Base-by-base conservation (phyloP, 2,329 filamentous ascomycete genomes). In the Dactylella cylindrospora region DNA sequence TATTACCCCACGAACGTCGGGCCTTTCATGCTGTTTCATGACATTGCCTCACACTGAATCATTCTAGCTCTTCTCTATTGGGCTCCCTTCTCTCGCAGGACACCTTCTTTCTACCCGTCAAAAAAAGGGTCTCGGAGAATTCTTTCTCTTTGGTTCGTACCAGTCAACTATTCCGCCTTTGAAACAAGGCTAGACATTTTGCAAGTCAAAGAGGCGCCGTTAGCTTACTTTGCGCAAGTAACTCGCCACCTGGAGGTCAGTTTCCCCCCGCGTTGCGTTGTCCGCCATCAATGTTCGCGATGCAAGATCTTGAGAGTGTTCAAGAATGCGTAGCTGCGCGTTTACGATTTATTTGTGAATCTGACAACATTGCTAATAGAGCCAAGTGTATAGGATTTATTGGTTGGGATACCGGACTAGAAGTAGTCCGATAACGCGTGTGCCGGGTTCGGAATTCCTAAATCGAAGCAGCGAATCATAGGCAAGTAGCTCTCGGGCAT, bases 211-310 rank as follows among this genome's bases (percentile, higher is more conserved):
- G 31, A n/a, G n/a, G n/a, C n/a, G n/a, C n/a, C n/a, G n/a, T 9
- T 15, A 28, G 26, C 38, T 26, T 26, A 40, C 13, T 20, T 35
- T 44, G 36, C 40, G 25, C 29, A 20, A 22, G 20, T 53, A 15
- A 28, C 26, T 25, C 8, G 28, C 17, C 25, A n/a, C n/a, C 36
- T 19, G 8, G 26, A 50, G 43, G 57, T 62, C 44, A 32, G 57
- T 62, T 44, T n/a, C n/a, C n/a, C 57, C 57, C 57, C 57, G 49
- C 57, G 57, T 54, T 62, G 57, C 57, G 49, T 54, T 62, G 49
- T 54, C 44, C 19, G 28, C 40, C 35, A 29, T 26, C 41, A 39
- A 36, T 52, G 43, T 38, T 50, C n/a, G n/a, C n/a, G n/a, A n/a
- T n/a, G n/a, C n/a, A n/a, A n/a, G n/a, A n/a, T n/a, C n/a, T n/a